A percentile compares a stretch with the other conserved stretches of the same genome.
Evolutionary conservation across 2,329 filamentous ascomycete genomes (phyloP).

Genomic region (Pseudogymnoascus sp.): DNA sequence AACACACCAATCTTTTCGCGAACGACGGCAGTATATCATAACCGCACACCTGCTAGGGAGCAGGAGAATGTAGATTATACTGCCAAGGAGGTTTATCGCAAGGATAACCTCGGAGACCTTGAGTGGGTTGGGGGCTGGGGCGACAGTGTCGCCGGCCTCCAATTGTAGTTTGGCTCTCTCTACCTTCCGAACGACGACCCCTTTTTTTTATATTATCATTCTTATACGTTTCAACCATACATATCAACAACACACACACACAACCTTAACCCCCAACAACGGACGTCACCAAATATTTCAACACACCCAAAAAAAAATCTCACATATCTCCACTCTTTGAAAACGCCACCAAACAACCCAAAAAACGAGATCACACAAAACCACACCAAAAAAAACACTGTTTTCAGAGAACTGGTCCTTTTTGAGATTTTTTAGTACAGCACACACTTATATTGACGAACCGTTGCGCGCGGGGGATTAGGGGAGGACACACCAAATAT

Average conservation of each 20-base stretch:
- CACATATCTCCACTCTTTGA: not conserved
- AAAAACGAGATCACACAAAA: not conserved
- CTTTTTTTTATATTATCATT: conserved; percentile 22
- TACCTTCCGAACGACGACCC: conserved; percentile 16
- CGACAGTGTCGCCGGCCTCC: conserved; percentile 40
- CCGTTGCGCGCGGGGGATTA: not conserved
- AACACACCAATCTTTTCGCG: conserved; percentile 2
- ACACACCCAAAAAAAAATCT: not conserved
- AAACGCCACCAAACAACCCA: not conserved
- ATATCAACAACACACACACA: not conserved
- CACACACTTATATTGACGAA: not conserved
- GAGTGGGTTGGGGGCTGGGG: conserved; percentile 96
- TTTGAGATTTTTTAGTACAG: not conserved
- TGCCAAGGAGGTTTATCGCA: conserved; percentile 46
- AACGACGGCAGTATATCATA: conserved; percentile 6
- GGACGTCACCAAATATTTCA: not conserved
- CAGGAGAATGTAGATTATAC: conserved; percentile 23
- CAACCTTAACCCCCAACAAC: not conserved
- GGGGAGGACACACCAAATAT: not conserved
- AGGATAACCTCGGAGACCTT: conserved; percentile 64
- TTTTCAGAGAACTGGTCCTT: not conserved
- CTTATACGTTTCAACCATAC: conserved; percentile 14
- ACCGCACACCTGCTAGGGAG: conserved; percentile 20
- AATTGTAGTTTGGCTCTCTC: conserved; percentile 53
- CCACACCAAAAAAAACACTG: not conserved